Percentiles rank a stretch among this genome's conserved stretches.
Evolutionary conservation across 176 grass and related monocot species (phyloP).

Genomic region (Oryza glaberrima): DNA sequence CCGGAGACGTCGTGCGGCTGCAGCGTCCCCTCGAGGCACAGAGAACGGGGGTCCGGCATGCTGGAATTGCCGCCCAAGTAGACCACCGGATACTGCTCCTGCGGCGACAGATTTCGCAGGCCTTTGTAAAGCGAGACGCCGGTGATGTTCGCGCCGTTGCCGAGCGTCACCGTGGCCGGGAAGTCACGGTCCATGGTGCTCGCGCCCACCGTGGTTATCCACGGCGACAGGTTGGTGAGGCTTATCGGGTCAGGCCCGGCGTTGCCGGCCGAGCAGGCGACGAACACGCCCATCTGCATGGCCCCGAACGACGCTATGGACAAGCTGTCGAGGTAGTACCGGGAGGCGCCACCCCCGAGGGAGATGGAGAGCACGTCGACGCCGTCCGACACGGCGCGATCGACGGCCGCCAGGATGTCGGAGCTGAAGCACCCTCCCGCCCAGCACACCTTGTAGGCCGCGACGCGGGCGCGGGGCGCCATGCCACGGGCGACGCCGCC

Average conservation of each 20-base stretch:
- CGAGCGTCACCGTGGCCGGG: conserved; percentile 69
- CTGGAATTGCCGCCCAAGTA: conserved; percentile 75
- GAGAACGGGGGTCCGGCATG: conserved; percentile 69
- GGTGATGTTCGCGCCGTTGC: conserved; percentile 71
- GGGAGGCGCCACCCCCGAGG: conserved; percentile 85
- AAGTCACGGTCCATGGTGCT: conserved; percentile 98
- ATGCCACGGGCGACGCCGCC: conserved; percentile 82
- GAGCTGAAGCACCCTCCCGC: conserved; percentile 96
- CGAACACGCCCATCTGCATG: conserved; percentile 98
- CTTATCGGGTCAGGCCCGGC: conserved; percentile 88
- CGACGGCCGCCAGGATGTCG: conserved; percentile 96
- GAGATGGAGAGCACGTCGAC: conserved; percentile 98
- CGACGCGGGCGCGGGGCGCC: conserved; percentile 87
- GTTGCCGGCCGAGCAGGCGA: conserved; percentile 95
- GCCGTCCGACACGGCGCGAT: conserved; percentile 87
- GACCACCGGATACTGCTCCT: conserved; percentile 65
- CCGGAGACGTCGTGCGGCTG: conserved; percentile 60
- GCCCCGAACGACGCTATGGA: conserved; percentile 88
- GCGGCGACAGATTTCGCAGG: conserved; percentile 42
- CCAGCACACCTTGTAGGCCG: conserved; percentile 99
- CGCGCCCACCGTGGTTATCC: conserved; percentile 92
- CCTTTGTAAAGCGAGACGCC: conserved; percentile 93
- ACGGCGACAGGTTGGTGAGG: conserved; percentile 91
- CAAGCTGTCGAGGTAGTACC: conserved; percentile 82
- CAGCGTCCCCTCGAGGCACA: conserved; percentile 87